Percentiles rank a stretch among this genome's conserved stretches.
These are phyloP conservation scores for Pyrenophora teres DNA, from an alignment of 2,329 filamentous ascomycete species.

Conservation along the genomic window DNA sequence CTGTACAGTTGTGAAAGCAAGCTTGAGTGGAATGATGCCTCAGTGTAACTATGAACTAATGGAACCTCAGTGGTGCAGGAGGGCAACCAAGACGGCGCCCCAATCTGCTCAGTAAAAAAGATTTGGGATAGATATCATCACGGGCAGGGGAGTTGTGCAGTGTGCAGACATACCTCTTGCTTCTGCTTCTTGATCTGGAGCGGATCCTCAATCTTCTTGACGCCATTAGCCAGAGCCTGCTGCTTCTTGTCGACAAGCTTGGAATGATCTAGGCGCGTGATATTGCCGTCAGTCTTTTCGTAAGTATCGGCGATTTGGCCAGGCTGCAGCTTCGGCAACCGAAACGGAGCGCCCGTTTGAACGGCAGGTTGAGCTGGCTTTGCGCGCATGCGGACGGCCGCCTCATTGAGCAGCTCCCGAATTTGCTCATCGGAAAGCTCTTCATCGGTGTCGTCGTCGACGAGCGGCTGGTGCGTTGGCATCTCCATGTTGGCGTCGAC, in stretches of 20 bases:
- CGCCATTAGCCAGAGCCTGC: slow-evolving; percentile 53
- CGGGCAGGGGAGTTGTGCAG: slow-evolving; percentile 40
- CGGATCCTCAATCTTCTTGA: slow-evolving; percentile 60
- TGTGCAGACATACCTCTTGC: slow-evolving; percentile 56
- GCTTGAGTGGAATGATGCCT: slow-evolving; percentile 44
- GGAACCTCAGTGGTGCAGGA: slow-evolving; percentile 71
- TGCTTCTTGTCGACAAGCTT: slow-evolving; percentile 57
- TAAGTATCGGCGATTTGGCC: slow-evolving; percentile 58
- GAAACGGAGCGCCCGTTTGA: slow-evolving; percentile 43
- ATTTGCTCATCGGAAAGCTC: slow-evolving; percentile 67
- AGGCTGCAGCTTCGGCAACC: slow-evolving; percentile 57
- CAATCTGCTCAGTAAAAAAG: slow-evolving; percentile 70
- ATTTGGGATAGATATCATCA: slow-evolving; percentile 80
- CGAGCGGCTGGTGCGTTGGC: slow-evolving; percentile 43
- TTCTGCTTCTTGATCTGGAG: slow-evolving; percentile 52
- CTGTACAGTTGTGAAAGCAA: slow-evolving; percentile 12
- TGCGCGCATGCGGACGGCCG: slow-evolving; percentile 62
- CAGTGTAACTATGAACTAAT: slow-evolving; percentile 78
- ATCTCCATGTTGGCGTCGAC: slow-evolving; percentile 43
- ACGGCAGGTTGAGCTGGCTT: slow-evolving; percentile 41
- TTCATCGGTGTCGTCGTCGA: slow-evolving; percentile 46
- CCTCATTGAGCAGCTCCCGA: slow-evolving; percentile 65
- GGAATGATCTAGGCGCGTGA: slow-evolving; percentile 59
- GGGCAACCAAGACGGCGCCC: slow-evolving; percentile 79
- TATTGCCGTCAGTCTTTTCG: slow-evolving; percentile 57